Evolutionary conservation across 139 green algal genomes (phyloP).

Genomic region (Chlamydomonas sp.): DNA sequence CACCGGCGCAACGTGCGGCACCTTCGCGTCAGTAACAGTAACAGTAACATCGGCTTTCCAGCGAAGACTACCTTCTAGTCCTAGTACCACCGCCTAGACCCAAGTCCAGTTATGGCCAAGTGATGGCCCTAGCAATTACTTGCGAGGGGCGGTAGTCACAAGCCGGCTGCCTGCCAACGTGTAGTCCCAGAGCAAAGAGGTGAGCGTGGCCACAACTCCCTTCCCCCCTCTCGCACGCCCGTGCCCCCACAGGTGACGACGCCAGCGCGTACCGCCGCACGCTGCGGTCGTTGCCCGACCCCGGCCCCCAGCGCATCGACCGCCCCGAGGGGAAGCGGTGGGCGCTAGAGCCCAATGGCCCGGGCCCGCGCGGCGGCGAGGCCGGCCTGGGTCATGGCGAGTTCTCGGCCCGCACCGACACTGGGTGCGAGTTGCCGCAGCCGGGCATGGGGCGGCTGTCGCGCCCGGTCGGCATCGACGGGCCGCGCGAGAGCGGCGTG

Average conservation of each 20-base stretch:
- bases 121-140: too few relatives aligned
- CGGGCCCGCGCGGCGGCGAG: constrained; percentile 11
- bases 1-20: too few relatives aligned
- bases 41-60: too few relatives aligned
- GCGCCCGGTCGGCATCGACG: constrained; percentile 20
- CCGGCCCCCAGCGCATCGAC: constrained; percentile 11
- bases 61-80: too few relatives aligned
- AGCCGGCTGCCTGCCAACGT: too few relatives aligned
- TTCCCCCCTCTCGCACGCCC: constrained; percentile 1
- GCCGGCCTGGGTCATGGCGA: background rate
- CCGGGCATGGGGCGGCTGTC: constrained; percentile 23
- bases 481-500: constrained; percentile 28
- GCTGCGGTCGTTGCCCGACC: constrained; percentile 11
- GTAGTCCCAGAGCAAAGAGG: too few relatives aligned
- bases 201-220: too few relatives aligned
- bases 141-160: too few relatives aligned
- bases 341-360: constrained; percentile 29
- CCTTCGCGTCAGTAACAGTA: too few relatives aligned
- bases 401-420: too few relatives aligned
- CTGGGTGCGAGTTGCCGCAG: constrained; percentile 15
- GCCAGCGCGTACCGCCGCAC: constrained; percentile 12
- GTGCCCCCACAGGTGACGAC: background rate
- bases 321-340: constrained; percentile 25
- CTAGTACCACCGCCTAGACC: too few relatives aligned
- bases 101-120: too few relatives aligned